phyloP scores from a whole-genome alignment of 179 eudicot species.

The Corrigiola litoralis region DNA sequence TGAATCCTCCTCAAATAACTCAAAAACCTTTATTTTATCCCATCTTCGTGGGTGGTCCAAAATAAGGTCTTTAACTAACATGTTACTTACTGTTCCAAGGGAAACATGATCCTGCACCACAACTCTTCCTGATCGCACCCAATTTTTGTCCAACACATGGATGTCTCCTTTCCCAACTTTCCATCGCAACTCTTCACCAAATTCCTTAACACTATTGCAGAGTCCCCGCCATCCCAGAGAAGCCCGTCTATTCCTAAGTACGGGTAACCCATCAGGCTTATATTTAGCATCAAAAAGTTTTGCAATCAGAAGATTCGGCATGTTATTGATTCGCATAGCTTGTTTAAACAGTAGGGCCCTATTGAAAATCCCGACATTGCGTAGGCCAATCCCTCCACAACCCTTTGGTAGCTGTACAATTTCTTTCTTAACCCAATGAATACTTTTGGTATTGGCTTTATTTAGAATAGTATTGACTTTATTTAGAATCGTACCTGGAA shows the following conservation, averaged over 20 bases:
- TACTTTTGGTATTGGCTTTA: not conserved
- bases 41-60: not conserved
- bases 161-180: no score
- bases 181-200: no score
- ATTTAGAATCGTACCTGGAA: not conserved
- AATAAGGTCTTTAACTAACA: not conserved
- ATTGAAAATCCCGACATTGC: not conserved
- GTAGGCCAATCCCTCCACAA: not conserved
- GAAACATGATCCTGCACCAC: no score
- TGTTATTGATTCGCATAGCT: not conserved
- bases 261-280: no score
- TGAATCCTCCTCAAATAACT: not conserved
- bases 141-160: no score
- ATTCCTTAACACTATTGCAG: no score
- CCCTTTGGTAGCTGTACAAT: not conserved
- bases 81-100: no score
- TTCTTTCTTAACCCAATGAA: not conserved
- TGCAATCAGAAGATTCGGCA: not conserved
- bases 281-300: no score
- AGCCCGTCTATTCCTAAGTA: no score
- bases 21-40: not conserved
- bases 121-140: no score
- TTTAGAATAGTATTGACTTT: no score
- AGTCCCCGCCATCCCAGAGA: no score
- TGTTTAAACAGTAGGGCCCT: not conserved